Conservation (phyloP, 2,329 filamentous ascomycete genomes). For the Diaporthe caulivora region DNA sequence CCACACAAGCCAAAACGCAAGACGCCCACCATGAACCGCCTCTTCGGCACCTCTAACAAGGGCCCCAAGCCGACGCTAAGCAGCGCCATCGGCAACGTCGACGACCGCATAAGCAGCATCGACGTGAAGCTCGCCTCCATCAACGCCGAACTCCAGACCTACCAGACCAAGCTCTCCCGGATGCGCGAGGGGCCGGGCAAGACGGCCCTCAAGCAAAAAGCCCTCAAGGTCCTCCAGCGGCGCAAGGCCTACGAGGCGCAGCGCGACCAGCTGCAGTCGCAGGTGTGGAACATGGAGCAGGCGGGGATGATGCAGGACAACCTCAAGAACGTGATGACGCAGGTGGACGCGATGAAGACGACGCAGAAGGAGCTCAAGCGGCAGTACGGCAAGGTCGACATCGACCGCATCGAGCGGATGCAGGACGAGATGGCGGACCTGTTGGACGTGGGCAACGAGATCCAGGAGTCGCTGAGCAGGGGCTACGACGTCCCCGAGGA, state of each 20-base stretch:
- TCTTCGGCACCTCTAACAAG: conserved; percentile 90
- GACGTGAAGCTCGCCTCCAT: conserved; percentile 95
- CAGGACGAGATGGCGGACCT: conserved; percentile 99
- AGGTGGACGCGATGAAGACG: conserved; percentile 96
- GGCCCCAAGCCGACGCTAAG: conserved; percentile 91
- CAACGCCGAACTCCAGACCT: conserved; percentile 88
- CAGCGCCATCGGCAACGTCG: conserved; percentile 86
- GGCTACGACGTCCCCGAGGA: conserved; percentile 97
- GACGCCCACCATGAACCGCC: conserved; percentile 80
- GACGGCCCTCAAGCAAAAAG: conserved; percentile 91
- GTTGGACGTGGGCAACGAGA: conserved; percentile 98
- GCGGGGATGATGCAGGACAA: conserved; percentile 99
- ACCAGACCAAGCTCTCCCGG: conserved; percentile 87
- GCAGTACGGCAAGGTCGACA: conserved; percentile 97
- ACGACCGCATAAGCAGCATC: conserved; percentile 85
- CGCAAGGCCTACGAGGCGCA: conserved; percentile 95
- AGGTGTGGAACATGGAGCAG: conserved; percentile 99
- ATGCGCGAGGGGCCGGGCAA: conserved; percentile 98
- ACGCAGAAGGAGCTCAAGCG: conserved; percentile 93
- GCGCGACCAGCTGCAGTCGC: conserved; percentile 91
- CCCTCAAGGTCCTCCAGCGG: conserved; percentile 91
- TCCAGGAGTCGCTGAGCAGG: conserved; percentile 91
- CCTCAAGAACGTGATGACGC: conserved; percentile 97
- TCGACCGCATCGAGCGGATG: conserved; percentile 96
- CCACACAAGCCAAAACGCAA: background rate